Conservation (phyloP, 2,329 filamentous ascomycete species). For the Neocucurbitaria cava region DNA sequence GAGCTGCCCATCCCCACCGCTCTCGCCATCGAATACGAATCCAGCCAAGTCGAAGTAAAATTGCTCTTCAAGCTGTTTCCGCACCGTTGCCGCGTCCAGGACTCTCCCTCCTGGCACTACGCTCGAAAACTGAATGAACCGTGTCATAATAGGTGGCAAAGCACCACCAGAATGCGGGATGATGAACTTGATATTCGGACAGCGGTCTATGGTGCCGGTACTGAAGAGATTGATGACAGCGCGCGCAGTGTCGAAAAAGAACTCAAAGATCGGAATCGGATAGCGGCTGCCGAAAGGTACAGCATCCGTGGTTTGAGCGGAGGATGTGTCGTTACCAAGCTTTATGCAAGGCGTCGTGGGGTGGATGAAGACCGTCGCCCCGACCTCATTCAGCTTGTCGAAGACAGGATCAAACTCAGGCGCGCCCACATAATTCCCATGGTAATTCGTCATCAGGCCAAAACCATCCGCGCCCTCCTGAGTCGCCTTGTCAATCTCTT, state of each 20-base stretch:
- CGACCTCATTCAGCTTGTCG: conserved; percentile 54
- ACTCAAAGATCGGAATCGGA: conserved; percentile 58
- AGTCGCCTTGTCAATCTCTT: conserved; percentile 56
- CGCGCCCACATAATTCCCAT: conserved; percentile 62
- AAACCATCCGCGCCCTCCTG: conserved; percentile 59
- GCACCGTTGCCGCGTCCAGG: conserved; percentile 35
- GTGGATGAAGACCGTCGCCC: conserved; percentile 62
- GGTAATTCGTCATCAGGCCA: conserved; percentile 60
- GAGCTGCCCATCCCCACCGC: conserved; percentile 52
- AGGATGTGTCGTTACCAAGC: conserved; percentile 16
- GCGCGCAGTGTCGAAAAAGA: conserved; percentile 62
- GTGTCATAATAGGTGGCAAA: conserved; percentile 54
- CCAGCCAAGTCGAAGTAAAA: conserved; percentile 64
- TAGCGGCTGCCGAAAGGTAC: conserved; percentile 48
- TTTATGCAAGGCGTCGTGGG: conserved; percentile 59
- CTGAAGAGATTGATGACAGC: conserved; percentile 58
- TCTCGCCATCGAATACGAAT: conserved; percentile 52
- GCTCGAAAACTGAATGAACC: conserved; percentile 51
- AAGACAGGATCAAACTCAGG: conserved; percentile 56
- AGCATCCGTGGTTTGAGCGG: conserved; percentile 31
- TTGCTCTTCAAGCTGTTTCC: conserved; percentile 45
- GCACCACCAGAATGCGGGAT: conserved; percentile 59
- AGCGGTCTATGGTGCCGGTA: conserved; percentile 54
- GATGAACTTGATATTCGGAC: conserved; percentile 57
- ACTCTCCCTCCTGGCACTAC: conserved; percentile 47